Conservation (phyloP, 768 basidiomycete genomes). For the Tremella fuciformis region DNA sequence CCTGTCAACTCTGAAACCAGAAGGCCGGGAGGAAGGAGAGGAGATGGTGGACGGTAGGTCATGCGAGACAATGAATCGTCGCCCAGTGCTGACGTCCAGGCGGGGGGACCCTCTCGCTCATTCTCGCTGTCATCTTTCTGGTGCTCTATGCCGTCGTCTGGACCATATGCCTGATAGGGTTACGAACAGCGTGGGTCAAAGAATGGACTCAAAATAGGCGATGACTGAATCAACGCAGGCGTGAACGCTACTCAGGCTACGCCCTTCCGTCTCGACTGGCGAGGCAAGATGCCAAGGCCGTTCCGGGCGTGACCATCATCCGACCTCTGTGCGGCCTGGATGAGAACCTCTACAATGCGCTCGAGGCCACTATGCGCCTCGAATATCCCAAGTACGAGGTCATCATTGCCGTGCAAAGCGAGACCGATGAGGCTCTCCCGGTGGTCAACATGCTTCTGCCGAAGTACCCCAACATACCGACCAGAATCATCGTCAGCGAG, state of each 20-base stretch:
- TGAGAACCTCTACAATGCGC: constrained; percentile 90
- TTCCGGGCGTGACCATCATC: constrained; percentile 88
- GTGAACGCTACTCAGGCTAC: constrained; percentile 68
- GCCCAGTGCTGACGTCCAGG: too few relatives aligned
- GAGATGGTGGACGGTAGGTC: too few relatives aligned
- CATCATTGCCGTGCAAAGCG: constrained; percentile 84
- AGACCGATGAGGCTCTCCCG: constrained; percentile 78
- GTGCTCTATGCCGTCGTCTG: constrained; percentile 63
- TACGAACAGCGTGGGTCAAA: constrained; percentile 64
- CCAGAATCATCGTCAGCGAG: constrained; percentile 72
- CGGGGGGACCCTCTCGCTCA: constrained; percentile 14
- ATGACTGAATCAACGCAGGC: constrained; percentile 56
- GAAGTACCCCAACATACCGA: constrained; percentile 73
- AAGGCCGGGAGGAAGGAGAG: too few relatives aligned
- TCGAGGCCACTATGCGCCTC: constrained; percentile 87
- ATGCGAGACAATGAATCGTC: too few relatives aligned
- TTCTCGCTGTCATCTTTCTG: constrained; percentile 40
- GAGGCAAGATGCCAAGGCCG: constrained; percentile 54
- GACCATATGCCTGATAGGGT: constrained; percentile 67
- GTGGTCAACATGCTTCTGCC: constrained; percentile 73
- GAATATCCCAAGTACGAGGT: constrained; percentile 91
- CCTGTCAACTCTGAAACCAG: too few relatives aligned
- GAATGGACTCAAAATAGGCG: constrained; percentile 5
- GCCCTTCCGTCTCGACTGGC: constrained; percentile 62
- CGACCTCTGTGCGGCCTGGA: constrained; percentile 94